A percentile compares a stretch with the other conserved stretches of the same genome.
phyloP scores from a whole-genome alignment of 768 basidiomycete genomes.

The Piloderma croceum region DNA sequence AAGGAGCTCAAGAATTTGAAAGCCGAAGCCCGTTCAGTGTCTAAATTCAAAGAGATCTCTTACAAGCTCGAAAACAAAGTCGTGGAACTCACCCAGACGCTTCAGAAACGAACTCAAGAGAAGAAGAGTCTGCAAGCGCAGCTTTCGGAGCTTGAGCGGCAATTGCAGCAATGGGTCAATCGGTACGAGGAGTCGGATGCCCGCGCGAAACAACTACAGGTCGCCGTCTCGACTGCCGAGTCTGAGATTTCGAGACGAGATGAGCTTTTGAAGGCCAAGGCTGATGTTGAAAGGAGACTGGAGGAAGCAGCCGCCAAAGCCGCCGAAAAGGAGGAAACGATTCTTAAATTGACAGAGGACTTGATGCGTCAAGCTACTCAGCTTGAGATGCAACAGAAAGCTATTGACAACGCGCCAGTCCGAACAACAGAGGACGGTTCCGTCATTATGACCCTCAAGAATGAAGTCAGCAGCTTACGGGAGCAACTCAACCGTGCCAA shows the following conservation, averaged over 20 bases:
- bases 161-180: constrained; percentile 77
- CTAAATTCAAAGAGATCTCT: constrained; percentile 98
- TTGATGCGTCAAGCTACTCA: constrained; percentile 65
- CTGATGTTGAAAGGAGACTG: constrained; percentile 70
- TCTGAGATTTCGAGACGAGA: constrained; percentile 67
- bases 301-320: constrained; percentile 72
- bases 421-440: constrained; percentile 79
- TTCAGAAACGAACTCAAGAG: constrained; percentile 87
- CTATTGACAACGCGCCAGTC: constrained; percentile 56
- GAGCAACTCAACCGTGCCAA: constrained; percentile 97
- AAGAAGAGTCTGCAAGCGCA: constrained; percentile 81
- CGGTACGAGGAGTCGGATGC: constrained; percentile 85
- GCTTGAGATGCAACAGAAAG: constrained; percentile 71
- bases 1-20: constrained; percentile 79
- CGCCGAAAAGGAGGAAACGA: constrained; percentile 77
- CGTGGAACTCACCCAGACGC: constrained; percentile 90
- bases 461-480: constrained; percentile 85
- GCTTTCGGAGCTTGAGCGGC: constrained; percentile 74
- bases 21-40: constrained; percentile 92
- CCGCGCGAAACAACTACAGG: constrained; percentile 66
- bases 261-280: constrained; percentile 69
- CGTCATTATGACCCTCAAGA: constrained; percentile 84
- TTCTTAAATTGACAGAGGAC: constrained; percentile 77
- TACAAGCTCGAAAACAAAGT: constrained; percentile 99
- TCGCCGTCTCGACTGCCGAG: constrained; percentile 64